phyloP scores from a whole-genome alignment of 2,329 filamentous ascomycete genomes.

The Ascochyta clinopodiicola region DNA sequence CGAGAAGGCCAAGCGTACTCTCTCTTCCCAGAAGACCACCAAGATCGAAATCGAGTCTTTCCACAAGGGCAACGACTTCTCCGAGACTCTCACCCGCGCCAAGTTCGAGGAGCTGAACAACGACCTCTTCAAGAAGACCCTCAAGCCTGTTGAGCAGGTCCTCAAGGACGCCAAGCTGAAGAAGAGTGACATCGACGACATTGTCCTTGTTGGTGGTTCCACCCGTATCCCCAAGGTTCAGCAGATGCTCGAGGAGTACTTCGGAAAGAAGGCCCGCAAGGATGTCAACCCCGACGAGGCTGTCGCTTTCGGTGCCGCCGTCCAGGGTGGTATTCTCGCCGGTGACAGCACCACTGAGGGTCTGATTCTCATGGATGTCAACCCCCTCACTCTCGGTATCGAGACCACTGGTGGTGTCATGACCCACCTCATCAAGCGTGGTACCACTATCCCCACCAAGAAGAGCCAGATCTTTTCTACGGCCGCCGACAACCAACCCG shows the following conservation, averaged over 20 bases:
- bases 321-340: conserved; percentile 94
- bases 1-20: conserved; percentile 98
- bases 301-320: conserved; percentile 95
- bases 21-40: conserved; percentile 89
- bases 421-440: conserved; percentile 94
- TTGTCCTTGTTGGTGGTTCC: conserved; percentile 96
- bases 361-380: conserved; percentile 95
- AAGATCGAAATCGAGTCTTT: conserved; percentile 97
- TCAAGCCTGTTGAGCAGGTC: conserved; percentile 98
- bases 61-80: conserved; percentile 96
- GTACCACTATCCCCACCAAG: conserved; percentile 92
- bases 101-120: conserved; percentile 99
- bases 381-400: conserved; percentile 94
- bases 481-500: conserved; percentile 93
- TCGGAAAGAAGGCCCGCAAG: conserved; percentile 98
- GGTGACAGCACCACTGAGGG: conserved; percentile 82
- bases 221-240: conserved; percentile 99
- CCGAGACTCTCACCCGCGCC: conserved; percentile 95
- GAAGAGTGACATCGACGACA: conserved; percentile 94
- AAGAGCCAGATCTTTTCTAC: conserved; percentile 99
- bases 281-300: conserved; percentile 99
- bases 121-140: conserved; percentile 98
- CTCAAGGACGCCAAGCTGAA: conserved; percentile 97
- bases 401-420: conserved; percentile 98
- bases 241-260: conserved; percentile 93